Percentiles rank a stretch among this genome's conserved stretches.
Evolutionary conservation across 176 grass and related monocot species (phyloP).

Genomic region (Oryza glumipatula): DNA sequence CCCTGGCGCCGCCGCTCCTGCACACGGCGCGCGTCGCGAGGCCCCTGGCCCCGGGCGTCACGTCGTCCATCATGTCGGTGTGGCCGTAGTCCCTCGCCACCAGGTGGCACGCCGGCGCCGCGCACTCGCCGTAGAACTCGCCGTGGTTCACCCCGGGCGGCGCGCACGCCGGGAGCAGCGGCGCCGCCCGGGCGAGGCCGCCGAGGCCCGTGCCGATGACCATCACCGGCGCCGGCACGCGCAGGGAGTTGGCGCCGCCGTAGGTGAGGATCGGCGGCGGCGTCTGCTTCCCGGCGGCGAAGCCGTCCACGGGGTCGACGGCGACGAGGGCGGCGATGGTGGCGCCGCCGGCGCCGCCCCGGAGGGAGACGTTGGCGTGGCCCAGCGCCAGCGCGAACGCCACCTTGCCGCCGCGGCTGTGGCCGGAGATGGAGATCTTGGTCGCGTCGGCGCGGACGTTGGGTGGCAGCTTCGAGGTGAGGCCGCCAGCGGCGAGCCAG

Average conservation of each 20-base stretch:
- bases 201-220: constrained; percentile 84
- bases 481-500: constrained; percentile 59
- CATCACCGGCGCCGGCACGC: constrained; percentile 50
- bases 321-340: constrained; percentile 62
- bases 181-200: constrained; percentile 45
- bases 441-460: constrained; percentile 39
- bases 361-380: constrained; percentile 37
- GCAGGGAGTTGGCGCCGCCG: constrained; percentile 20
- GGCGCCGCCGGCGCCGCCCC: not conserved
- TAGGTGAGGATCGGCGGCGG: constrained; percentile 66
- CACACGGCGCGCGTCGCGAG: constrained; percentile 55
- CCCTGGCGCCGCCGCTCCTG: constrained; percentile 60
- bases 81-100: constrained; percentile 83
- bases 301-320: constrained; percentile 89
- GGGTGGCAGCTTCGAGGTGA: constrained; percentile 33
- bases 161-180: constrained; percentile 65
- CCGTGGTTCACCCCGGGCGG: constrained; percentile 68
- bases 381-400: constrained; percentile 68
- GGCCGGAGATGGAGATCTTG: constrained; percentile 65
- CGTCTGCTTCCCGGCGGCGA: constrained; percentile 62
- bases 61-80: constrained; percentile 86
- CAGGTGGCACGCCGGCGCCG: constrained; percentile 60
- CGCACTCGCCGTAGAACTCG: constrained; percentile 61
- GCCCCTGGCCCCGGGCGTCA: constrained; percentile 65
- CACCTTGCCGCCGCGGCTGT: constrained; percentile 87